These are phyloP conservation scores for Glutinoglossum americanum DNA, from an alignment of 495 filamentous ascomycete species.

Conservation along the genomic window DNA sequence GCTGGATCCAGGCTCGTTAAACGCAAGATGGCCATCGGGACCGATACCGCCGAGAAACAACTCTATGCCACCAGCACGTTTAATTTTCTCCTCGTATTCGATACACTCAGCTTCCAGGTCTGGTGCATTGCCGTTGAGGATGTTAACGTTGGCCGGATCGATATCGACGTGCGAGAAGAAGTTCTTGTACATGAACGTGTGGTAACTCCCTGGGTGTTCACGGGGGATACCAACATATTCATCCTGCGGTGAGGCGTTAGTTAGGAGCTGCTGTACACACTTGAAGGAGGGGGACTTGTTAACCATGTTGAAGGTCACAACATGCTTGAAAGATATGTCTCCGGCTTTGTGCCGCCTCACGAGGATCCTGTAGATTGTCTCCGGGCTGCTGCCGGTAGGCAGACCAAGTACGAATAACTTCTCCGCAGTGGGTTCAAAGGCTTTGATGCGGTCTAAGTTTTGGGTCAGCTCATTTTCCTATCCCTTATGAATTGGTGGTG, in stretches of 20 bases:
- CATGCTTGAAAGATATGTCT: slow-evolving; percentile 67
- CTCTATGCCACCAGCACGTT: slow-evolving; percentile 54
- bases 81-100: slow-evolving; percentile 59
- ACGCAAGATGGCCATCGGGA: slow-evolving; percentile 72
- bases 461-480: not conserved
- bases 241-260: slow-evolving; percentile 28
- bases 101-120: slow-evolving; percentile 60
- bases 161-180: slow-evolving; percentile 82
- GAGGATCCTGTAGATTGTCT: slow-evolving; percentile 55
- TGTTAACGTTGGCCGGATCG: slow-evolving; percentile 57
- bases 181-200: slow-evolving; percentile 80
- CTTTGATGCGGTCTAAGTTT: slow-evolving; percentile 40
- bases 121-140: slow-evolving; percentile 62
- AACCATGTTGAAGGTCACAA: slow-evolving; percentile 84
- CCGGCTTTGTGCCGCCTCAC: slow-evolving; percentile 56
- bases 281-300: slow-evolving; percentile 13
- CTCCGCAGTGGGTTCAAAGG: slow-evolving; percentile 43
- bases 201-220: slow-evolving; percentile 67
- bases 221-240: slow-evolving; percentile 69
- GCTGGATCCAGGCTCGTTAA: slow-evolving; percentile 75
- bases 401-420: slow-evolving; percentile 68
- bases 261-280: not conserved
- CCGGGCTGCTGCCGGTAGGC: slow-evolving; percentile 61
- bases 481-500: not conserved
- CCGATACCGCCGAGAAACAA: slow-evolving; percentile 73